Percentiles rank a stretch among this genome's conserved stretches.
These are phyloP conservation scores for Sherardia arvensis DNA, from an alignment of 257 asterid species.

Conservation along the genomic window DNA sequence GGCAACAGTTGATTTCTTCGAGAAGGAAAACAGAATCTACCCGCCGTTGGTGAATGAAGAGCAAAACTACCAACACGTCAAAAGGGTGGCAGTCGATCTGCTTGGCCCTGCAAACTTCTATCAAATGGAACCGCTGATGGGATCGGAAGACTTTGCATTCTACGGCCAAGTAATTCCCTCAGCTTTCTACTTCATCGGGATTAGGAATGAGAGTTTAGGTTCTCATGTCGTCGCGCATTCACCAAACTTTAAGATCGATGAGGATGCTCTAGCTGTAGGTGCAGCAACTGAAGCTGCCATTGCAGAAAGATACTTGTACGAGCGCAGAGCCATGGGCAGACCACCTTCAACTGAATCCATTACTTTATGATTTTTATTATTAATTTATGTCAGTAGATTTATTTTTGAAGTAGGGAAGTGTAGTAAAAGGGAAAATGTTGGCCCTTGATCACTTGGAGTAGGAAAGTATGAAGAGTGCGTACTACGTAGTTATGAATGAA, in stretches of 20 bases:
- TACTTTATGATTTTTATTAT: neutral
- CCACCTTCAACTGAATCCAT: neutral
- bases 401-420: neutral
- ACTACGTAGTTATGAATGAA: neutral
- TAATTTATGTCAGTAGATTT: neutral
- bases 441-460: neutral
- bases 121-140: slow-evolving; percentile 72
- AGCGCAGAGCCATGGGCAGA: neutral
- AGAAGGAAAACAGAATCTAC: slow-evolving; percentile 46
- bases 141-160: slow-evolving; percentile 88
- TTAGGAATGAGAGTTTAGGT: slow-evolving; percentile 60
- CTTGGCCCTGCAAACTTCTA: slow-evolving; percentile 38
- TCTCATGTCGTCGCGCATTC: slow-evolving; percentile 61
- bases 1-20: slow-evolving; percentile 76
- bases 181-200: slow-evolving; percentile 71
- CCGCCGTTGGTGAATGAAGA: slow-evolving; percentile 78
- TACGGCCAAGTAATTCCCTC: slow-evolving; percentile 76
- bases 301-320: slow-evolving; percentile 71
- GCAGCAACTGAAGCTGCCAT: slow-evolving; percentile 90
- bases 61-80: slow-evolving; percentile 49
- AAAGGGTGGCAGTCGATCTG: slow-evolving; percentile 34
- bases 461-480: too few species aligned
- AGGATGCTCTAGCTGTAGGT: slow-evolving; percentile 67
- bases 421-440: neutral
- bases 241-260: slow-evolving; percentile 79